Conservation (phyloP, 2,329 filamentous ascomycete species). For the Ilyonectria robusta region DNA sequence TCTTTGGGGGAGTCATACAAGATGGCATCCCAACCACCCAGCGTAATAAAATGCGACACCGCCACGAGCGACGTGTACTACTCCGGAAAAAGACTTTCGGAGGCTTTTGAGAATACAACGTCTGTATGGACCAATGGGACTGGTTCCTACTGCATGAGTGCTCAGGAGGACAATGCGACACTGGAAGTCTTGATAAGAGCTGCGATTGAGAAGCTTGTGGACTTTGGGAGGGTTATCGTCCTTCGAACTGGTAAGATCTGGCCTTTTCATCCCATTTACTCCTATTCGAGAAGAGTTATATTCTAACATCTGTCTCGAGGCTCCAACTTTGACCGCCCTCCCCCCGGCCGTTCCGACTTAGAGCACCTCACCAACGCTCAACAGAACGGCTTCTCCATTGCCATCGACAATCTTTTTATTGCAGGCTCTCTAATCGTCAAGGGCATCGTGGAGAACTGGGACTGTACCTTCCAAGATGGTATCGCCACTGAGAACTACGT, state of each 20-base stretch:
- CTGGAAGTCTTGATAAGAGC: slow-evolving; percentile 76
- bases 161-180: slow-evolving; percentile 80
- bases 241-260: slow-evolving; percentile 69
- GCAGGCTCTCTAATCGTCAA: slow-evolving; percentile 76
- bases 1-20: slow-evolving; percentile 56
- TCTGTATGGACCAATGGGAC: slow-evolving; percentile 76
- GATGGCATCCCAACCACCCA: slow-evolving; percentile 63
- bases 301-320: slow-evolving; percentile 50
- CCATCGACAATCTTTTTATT: slow-evolving; percentile 75
- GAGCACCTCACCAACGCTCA: slow-evolving; percentile 72
- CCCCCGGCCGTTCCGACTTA: slow-evolving; percentile 67
- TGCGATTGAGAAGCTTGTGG: slow-evolving; percentile 69
- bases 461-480: slow-evolving; percentile 69
- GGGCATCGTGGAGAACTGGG: slow-evolving; percentile 75
- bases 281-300: neutral
- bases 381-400: slow-evolving; percentile 75
- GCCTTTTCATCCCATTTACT: neutral
- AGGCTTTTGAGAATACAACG: slow-evolving; percentile 77
- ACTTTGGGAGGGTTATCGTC: slow-evolving; percentile 77
- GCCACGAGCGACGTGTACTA: slow-evolving; percentile 82
- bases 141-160: slow-evolving; percentile 78
- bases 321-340: slow-evolving; percentile 80
- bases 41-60: slow-evolving; percentile 75
- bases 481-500: slow-evolving; percentile 75
- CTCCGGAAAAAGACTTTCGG: slow-evolving; percentile 71